These are phyloP conservation scores for Coffea humblotiana DNA, from an alignment of 305 asterid genomes.

Conservation along the genomic window DNA sequence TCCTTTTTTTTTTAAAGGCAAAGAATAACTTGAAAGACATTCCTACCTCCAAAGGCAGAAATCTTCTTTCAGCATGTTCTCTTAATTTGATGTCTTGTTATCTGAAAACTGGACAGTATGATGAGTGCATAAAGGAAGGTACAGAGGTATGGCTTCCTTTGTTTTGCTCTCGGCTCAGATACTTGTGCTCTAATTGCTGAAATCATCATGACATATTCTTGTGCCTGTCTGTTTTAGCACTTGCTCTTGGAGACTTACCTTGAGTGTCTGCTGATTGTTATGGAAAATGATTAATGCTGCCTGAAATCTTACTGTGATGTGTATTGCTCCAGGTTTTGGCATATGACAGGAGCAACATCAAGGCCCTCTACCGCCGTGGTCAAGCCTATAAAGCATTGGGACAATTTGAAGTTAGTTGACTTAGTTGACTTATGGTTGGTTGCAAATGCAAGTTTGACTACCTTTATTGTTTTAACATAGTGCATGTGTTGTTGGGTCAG, in stretches of 20 bases:
- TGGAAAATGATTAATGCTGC: neutral
- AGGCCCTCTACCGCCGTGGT: constrained; percentile 95
- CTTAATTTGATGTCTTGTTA: constrained; percentile 95
- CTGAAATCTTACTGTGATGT: constrained; percentile 21
- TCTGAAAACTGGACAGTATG: constrained; percentile 75
- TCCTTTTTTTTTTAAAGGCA: constrained; percentile 51
- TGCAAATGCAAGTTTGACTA: neutral
- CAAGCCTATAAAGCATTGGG: constrained; percentile 82
- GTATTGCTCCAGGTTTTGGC: constrained; percentile 64
- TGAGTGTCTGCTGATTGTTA: neutral
- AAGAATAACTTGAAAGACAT: constrained; percentile 74
- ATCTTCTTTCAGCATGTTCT: constrained; percentile 70
- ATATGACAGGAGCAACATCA: constrained; percentile 63
- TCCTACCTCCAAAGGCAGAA: constrained; percentile 64
- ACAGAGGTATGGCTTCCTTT: constrained; percentile 62
- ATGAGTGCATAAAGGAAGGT: constrained; percentile 80
- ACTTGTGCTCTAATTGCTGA: neutral
- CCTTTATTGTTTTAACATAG: neutral
- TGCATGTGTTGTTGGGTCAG: constrained; percentile 31
- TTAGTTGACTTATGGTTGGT: constrained; percentile 14
- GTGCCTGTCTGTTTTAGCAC: neutral
- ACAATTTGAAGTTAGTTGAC: constrained; percentile 60
- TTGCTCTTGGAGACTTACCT: neutral
- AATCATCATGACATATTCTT: neutral
- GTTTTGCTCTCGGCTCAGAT: neutral